Evolutionary conservation across 1,139 yeast genomes (phyloP).

Genomic region (Sugiyamaella paludigena): DNA sequence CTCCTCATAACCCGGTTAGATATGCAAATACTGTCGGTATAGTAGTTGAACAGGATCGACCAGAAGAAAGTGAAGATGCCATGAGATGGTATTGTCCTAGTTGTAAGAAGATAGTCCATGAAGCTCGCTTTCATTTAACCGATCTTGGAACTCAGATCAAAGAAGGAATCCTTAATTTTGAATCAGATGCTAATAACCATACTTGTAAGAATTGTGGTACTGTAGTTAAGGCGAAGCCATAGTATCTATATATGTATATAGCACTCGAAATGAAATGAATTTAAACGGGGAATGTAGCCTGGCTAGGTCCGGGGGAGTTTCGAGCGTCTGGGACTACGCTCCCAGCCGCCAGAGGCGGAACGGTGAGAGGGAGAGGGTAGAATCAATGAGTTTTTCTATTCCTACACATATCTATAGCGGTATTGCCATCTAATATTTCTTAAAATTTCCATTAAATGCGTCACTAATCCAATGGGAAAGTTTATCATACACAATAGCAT

Average conservation of each 20-base stretch:
- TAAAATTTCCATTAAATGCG: slow-evolving; percentile 61
- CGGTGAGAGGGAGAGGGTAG: too few species aligned
- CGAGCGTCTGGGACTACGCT: too few species aligned
- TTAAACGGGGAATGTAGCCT: too few species aligned
- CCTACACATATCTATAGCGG: neutral
- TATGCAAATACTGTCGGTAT: slow-evolving; percentile 83
- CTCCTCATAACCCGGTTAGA: slow-evolving; percentile 89
- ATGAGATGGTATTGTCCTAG: slow-evolving; percentile 83
- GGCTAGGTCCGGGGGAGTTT: too few species aligned
- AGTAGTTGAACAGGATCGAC: slow-evolving; percentile 94
- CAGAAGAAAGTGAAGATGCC: slow-evolving; percentile 61
- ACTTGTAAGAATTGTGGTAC: slow-evolving; percentile 78
- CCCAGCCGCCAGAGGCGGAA: neutral
- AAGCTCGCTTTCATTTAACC: slow-evolving; percentile 66
- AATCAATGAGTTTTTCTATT: neutral
- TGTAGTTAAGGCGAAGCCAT: slow-evolving; percentile 28
- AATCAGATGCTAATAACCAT: slow-evolving; percentile 56
- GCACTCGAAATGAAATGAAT: too few species aligned
- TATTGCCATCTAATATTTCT: neutral
- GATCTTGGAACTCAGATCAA: slow-evolving; percentile 92
- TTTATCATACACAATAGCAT: slow-evolving; percentile 70
- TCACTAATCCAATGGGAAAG: slow-evolving; percentile 65
- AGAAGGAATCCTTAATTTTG: slow-evolving; percentile 73
- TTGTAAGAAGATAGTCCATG: slow-evolving; percentile 65
- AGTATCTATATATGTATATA: too few species aligned